Evolutionary conservation across 352 stramenopile genomes (phyloP).

Genomic region (Pythium apleroticum): DNA sequence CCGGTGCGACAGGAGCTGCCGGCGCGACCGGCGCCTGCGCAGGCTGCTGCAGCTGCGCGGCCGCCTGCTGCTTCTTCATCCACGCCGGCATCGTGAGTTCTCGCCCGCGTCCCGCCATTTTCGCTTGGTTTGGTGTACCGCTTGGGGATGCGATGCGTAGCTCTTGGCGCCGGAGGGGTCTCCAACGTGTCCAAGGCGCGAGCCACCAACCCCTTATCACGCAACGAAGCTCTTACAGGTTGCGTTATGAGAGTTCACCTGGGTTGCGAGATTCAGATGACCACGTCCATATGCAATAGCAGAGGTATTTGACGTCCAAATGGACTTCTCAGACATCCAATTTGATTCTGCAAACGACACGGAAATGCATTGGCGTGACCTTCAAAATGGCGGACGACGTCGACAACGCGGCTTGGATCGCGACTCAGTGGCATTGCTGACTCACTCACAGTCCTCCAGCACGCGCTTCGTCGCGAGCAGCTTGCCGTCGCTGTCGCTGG

Average conservation of each 20-base stretch:
- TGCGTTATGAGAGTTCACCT: slow-evolving; percentile 10
- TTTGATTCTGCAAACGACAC: neutral
- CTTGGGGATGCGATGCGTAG: slow-evolving; percentile 5
- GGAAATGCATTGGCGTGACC: too few species aligned
- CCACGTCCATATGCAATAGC: slow-evolving; percentile 4
- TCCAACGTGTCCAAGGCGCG: slow-evolving; percentile 12
- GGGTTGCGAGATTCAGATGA: slow-evolving; percentile 2
- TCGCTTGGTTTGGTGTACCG: slow-evolving; percentile 8
- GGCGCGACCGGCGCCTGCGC: slow-evolving; percentile 9
- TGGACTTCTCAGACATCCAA: neutral
- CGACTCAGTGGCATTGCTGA: neutral
- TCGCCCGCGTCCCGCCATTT: slow-evolving; percentile 76
- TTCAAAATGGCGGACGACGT: too few species aligned
- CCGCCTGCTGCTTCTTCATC: slow-evolving; percentile 82
- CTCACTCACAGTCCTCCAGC: slow-evolving; percentile 37
- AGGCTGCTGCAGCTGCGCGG: slow-evolving; percentile 5
- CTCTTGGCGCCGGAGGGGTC: slow-evolving; percentile 1
- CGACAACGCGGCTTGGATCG: too few species aligned
- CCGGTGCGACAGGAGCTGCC: slow-evolving; percentile 6
- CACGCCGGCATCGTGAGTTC: slow-evolving; percentile 86
- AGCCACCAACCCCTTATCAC: neutral
- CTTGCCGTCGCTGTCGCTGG: slow-evolving; percentile 35
- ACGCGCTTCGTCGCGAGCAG: slow-evolving; percentile 47
- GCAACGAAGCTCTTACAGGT: neutral
- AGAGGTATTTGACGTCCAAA: slow-evolving; percentile 4